phyloP scores from a whole-genome alignment of 2,329 filamentous ascomycete genomes.

The Aspergillus latus region DNA sequence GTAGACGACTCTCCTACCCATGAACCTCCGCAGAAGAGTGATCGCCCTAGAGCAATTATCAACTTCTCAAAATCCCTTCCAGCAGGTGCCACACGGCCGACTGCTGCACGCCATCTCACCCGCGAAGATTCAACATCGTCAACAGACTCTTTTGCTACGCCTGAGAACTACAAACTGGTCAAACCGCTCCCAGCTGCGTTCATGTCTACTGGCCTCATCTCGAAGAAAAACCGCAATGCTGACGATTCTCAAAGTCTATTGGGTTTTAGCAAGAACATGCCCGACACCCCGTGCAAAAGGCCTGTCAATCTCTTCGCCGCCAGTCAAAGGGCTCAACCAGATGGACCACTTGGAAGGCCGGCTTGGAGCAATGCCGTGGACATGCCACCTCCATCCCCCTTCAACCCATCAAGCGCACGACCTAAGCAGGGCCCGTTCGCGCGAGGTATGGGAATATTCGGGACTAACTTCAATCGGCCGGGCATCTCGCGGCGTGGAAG shows the following conservation, averaged over 20 bases:
- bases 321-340: constrained; percentile 55
- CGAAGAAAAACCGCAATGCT: constrained; percentile 84
- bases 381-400: constrained; percentile 77
- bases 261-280: constrained; percentile 66
- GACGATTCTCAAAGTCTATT: constrained; percentile 61
- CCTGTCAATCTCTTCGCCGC: constrained; percentile 68
- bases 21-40: constrained; percentile 55
- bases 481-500: constrained; percentile 62
- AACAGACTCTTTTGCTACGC: constrained; percentile 66
- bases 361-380: constrained; percentile 70
- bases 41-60: constrained; percentile 52
- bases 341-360: constrained; percentile 61
- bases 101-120: constrained; percentile 42
- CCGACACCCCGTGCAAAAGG: constrained; percentile 96
- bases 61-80: constrained; percentile 77
- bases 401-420: constrained; percentile 63
- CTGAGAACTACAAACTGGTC: constrained; percentile 71
- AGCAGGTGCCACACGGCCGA: constrained; percentile 60
- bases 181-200: constrained; percentile 81
- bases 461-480: constrained; percentile 52
- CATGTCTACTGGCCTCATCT: constrained; percentile 90
- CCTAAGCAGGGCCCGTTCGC: constrained; percentile 68
- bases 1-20: constrained; percentile 70
- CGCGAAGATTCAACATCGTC: constrained; percentile 52
- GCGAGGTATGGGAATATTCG: constrained; percentile 63